Percentiles rank a stretch among this genome's conserved stretches.
Conservation (phyloP, 164 flowering plant genomes). For the Stephania yunnanensis region DNA sequence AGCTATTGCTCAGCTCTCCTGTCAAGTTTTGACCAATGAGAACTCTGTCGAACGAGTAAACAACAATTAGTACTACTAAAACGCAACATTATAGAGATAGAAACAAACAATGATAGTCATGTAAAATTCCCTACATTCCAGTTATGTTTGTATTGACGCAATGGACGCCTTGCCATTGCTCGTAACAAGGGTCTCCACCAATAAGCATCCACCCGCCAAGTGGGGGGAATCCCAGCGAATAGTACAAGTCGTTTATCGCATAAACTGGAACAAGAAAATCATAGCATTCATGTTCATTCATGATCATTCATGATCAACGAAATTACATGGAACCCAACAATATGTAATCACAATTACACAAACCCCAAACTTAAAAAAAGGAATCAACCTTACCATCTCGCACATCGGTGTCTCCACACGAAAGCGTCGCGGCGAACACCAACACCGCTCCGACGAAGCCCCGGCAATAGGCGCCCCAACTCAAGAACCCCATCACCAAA, state of each 20-base stretch:
- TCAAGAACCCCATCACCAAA: conserved; percentile 4
- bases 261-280: conserved; percentile 32
- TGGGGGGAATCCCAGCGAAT: conserved; percentile 48
- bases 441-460: conserved; percentile 11
- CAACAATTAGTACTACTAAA: too few species aligned
- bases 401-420: conserved; percentile 15
- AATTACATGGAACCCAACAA: too few species aligned
- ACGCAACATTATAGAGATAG: not conserved
- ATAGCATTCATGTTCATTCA: not conserved
- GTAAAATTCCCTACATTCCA: conserved; percentile 44
- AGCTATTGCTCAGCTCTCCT: conserved; percentile 64
- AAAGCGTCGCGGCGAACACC: conserved; percentile 5
- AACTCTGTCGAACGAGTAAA: conserved; percentile 33
- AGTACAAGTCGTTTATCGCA: conserved; percentile 61
- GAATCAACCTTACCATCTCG: conserved; percentile 19
- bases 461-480: conserved; percentile 3
- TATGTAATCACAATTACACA: too few species aligned
- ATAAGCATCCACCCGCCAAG: conserved; percentile 63
- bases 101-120: not conserved
- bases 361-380: too few species aligned
- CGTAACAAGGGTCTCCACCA: conserved; percentile 88
- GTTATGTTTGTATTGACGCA: conserved; percentile 54
- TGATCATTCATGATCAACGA: too few species aligned
- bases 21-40: conserved; percentile 76
- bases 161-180: conserved; percentile 70